Percentiles rank a stretch among this genome's conserved stretches.
phyloP scores from a whole-genome alignment of 202 grass and related monocot species.

The Dendrocalamus latiflorus region DNA sequence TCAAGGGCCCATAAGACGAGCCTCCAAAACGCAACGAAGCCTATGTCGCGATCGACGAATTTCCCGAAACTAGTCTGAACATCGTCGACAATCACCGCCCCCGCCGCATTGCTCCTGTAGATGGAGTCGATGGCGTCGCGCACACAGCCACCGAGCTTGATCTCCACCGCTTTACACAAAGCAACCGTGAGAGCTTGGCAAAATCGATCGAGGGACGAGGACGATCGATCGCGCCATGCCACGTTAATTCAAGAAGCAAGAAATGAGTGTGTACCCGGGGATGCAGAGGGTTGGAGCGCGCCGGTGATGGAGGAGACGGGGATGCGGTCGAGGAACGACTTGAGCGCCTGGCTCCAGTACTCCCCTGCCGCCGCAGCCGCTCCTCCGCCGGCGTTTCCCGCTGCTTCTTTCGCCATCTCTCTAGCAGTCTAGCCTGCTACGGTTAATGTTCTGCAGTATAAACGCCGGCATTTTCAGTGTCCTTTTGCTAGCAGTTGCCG shows the following conservation, averaged over 20 bases:
- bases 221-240: background rate
- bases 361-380: background rate
- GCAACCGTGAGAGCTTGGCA: background rate
- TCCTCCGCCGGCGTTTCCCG: background rate
- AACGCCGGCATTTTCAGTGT: background rate
- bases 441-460: background rate
- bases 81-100: conserved; percentile 43
- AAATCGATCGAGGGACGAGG: background rate
- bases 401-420: conserved; percentile 19
- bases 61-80: conserved; percentile 22
- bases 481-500: background rate
- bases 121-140: conserved; percentile 39
- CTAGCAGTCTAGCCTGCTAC: background rate
- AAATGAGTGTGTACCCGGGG: conserved; percentile 2
- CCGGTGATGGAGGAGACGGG: conserved; percentile 47
- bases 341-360: conserved; percentile 47
- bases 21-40: conserved; percentile 41
- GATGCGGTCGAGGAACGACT: conserved; percentile 62
- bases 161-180: conserved; percentile 39
- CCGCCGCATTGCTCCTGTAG: conserved; percentile 25
- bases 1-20: conserved; percentile 47
- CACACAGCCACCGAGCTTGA: conserved; percentile 35
- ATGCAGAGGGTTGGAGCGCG: background rate
- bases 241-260: background rate
- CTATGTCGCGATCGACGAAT: conserved; percentile 51